phyloP scores from a whole-genome alignment of 192 early-diverging fungal species.

The Allomyces macrogynus region DNA sequence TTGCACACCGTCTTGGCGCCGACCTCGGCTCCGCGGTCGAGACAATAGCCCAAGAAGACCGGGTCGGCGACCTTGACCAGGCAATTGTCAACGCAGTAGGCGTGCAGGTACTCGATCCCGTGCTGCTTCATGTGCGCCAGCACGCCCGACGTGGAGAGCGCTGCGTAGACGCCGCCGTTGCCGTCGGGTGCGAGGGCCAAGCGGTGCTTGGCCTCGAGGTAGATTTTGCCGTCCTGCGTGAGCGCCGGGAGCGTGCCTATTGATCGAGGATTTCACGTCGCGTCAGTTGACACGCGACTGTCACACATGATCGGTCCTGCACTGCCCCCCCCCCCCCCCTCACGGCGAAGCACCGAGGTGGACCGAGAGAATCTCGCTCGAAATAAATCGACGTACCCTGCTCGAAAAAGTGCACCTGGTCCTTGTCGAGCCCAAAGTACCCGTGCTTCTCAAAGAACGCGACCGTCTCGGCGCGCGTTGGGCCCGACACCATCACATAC shows the following conservation, averaged over 20 bases:
- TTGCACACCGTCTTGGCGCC: conserved; percentile 92
- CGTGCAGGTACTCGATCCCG: conserved; percentile 73
- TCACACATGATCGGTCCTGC: too few species aligned
- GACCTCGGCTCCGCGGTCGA: conserved; percentile 71
- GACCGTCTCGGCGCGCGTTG: conserved; percentile 62
- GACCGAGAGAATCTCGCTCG: too few species aligned
- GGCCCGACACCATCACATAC: conserved; percentile 97
- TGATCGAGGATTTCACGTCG: too few species aligned
- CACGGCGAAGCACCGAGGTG: too few species aligned
- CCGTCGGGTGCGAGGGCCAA: conserved; percentile 72
- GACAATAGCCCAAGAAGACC: conserved; percentile 83
- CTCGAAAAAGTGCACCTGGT: conserved; percentile 88
- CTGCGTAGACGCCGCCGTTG: conserved; percentile 91
- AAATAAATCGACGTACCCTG: conserved; percentile 62
- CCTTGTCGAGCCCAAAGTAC: conserved; percentile 68
- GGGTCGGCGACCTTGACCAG: conserved; percentile 92
- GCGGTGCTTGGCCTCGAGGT: conserved; percentile 57
- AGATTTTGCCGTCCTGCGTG: conserved; percentile 70
- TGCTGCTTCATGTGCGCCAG: conserved; percentile 59
- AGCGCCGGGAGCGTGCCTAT: conserved; percentile 77
- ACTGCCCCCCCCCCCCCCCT: too few species aligned
- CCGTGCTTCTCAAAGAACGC: conserved; percentile 54
- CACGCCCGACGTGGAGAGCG: conserved; percentile 61
- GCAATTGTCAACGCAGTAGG: conserved; percentile 96
- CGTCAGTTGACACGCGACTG: too few species aligned